A percentile compares a stretch with the other conserved stretches of the same genome.
Evolutionary conservation across 306 rosid genomes (phyloP).

Genomic region (Acacia crassicarpa): DNA sequence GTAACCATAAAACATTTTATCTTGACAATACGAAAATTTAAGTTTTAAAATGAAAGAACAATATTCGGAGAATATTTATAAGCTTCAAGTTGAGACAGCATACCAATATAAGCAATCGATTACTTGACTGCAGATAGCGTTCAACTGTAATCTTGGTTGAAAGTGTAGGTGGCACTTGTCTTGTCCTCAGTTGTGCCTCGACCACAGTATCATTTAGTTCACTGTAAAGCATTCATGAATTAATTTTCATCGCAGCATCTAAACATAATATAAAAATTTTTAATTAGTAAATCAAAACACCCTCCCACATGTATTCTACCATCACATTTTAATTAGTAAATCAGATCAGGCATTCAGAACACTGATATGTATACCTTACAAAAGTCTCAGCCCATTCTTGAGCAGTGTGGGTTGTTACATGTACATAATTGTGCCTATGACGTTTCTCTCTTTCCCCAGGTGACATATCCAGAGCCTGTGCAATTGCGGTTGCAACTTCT

Average conservation of each 20-base stretch:
- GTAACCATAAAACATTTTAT: not conserved
- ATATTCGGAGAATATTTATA: constrained; percentile 10
- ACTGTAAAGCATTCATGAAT: constrained; percentile 48
- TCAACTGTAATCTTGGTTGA: constrained; percentile 59
- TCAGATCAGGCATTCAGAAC: not conserved
- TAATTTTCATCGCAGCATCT: constrained; percentile 26
- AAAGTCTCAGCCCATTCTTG: constrained; percentile 99
- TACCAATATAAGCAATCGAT: constrained; percentile 91
- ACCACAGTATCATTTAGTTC: constrained; percentile 88
- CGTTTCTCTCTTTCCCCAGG: constrained; percentile 79
- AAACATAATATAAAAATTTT: constrained; percentile 10
- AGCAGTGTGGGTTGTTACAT: constrained; percentile 88
- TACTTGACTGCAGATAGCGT: constrained; percentile 57
- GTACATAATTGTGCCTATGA: constrained; percentile 72
- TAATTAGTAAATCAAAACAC: not conserved
- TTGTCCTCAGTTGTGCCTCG: constrained; percentile 54
- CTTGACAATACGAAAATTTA: not conserved
- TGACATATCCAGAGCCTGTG: constrained; percentile 68
- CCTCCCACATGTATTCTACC: constrained; percentile 6
- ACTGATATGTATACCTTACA: constrained; percentile 62
- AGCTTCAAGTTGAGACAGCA: constrained; percentile 30
- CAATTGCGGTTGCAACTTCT: constrained; percentile 83
- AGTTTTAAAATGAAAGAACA: not conserved
- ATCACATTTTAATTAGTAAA: not conserved
- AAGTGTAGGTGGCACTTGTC: constrained; percentile 64